Evolutionary conservation across 495 filamentous ascomycete genomes (phyloP).

Genomic region (Trichoderma gamsii): DNA sequence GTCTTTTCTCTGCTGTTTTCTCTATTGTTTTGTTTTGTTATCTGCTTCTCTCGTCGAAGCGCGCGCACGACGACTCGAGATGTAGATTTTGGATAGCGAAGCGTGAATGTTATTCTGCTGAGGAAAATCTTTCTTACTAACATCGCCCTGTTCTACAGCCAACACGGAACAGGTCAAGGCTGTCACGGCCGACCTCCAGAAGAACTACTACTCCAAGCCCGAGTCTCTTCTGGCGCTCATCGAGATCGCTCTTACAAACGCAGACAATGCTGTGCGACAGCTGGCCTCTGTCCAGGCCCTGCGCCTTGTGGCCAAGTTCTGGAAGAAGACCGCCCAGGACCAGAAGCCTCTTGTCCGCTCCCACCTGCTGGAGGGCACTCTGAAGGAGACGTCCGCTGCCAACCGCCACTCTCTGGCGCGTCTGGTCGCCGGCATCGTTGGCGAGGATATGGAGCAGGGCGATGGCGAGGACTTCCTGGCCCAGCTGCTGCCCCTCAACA

Average conservation of each 20-base stretch:
- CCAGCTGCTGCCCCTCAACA: slow-evolving; percentile 65
- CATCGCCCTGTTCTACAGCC: slow-evolving; percentile 43
- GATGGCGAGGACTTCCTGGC: slow-evolving; percentile 80
- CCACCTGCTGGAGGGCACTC: slow-evolving; percentile 71
- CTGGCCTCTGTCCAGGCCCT: slow-evolving; percentile 83
- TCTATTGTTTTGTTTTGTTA: too few species aligned
- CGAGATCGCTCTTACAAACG: slow-evolving; percentile 73
- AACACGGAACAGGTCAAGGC: slow-evolving; percentile 78
- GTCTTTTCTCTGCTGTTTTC: slow-evolving; percentile 27
- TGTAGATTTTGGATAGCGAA: not conserved
- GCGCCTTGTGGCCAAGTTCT: slow-evolving; percentile 78
- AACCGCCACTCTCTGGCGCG: slow-evolving; percentile 83
- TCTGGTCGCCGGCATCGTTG: slow-evolving; percentile 79
- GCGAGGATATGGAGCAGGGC: slow-evolving; percentile 76
- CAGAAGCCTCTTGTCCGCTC: slow-evolving; percentile 71
- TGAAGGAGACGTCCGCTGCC: slow-evolving; percentile 66
- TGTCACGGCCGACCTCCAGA: slow-evolving; percentile 82
- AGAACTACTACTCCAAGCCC: slow-evolving; percentile 83
- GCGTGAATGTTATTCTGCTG: not conserved
- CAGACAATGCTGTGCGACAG: slow-evolving; percentile 68
- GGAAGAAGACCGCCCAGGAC: slow-evolving; percentile 53
- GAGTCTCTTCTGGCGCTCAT: slow-evolving; percentile 76
- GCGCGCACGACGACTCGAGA: not conserved
- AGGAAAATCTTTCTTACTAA: slow-evolving; percentile 25
- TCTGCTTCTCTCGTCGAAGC: not conserved